Base-by-base conservation (phyloP, 257 asterid species). In the Prunella vulgaris region DNA sequence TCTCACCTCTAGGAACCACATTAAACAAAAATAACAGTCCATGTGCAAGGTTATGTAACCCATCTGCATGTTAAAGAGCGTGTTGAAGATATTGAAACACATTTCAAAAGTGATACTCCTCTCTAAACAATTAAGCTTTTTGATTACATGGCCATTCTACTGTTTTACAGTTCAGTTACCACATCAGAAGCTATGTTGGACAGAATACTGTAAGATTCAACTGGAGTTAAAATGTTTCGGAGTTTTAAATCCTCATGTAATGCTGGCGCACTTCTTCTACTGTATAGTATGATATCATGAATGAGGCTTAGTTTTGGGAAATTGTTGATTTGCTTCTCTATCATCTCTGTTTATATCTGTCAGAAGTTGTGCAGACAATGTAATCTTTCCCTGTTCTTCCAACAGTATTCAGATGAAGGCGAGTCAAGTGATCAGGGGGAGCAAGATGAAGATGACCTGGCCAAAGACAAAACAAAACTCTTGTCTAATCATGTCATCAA, bases 351-450 rank as follows among this genome's bases (percentile, higher is more conserved):
- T 42, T 35, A 7, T 10, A 22, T 69, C 22, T 35, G 21, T 30
- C 44, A 7, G 35, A 46, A 66, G 25, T 38, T 68, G 33, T 60
- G 32, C 64, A 7, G n/a, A 61, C 62, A 58, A 59, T 67, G 20
- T 25, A 6, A 8, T 40, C 14, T 40, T 17, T 17, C 10, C 67
- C 33, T 57, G 66, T 32, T 46, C 63, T 58, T 54, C 53, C 62
- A 32, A 63, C 85, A 93, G 96, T 66, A 74, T 56, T 91, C 96
- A 4, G 97, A 94, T 78, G 99, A 87, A 66, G 97, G 81, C 68
- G 89, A 87, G 68, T 75, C 61, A 52, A 80, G 81, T 10, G 82
- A 83, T 75, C 80, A 60, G 53, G 87, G 22, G 67, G 88, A 73
- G 60, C 83, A 58, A 71, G 80, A 69, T 70, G 90, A 77, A 68